Evolutionary conservation across 805 yeast genomes (phyloP), one percentile per base, ranked within the genome.

Genomic region (Ogataea trehaloabstinens): DNA sequence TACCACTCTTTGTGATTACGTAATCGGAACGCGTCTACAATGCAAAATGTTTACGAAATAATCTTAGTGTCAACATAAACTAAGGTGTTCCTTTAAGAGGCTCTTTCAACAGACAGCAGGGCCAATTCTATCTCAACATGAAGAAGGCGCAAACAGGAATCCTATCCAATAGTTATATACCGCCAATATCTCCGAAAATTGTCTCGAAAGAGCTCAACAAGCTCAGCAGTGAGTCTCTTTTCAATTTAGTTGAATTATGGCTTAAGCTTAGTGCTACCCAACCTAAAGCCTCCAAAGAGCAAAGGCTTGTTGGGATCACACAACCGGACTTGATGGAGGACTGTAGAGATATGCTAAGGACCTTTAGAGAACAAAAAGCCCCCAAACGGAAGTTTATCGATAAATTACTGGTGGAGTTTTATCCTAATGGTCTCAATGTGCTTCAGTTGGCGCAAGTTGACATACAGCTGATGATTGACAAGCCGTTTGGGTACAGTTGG

Each of bases 391-490:
- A 54, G 33, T 45, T 67, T 17, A 61, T 78, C 4, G 78, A 78
- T 41, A 54, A 58, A 24, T 62, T 78, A n/a, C 42, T 76, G 6
- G 66, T 58, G 28, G 71, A 73, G 11, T 72, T 64, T 47, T 82
- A 85, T 74, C 61, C 71, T 2, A 49, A 59, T 5, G 88, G 88
- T 0, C 55, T 82, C 30, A 82, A 80, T 47, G 60, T 81, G 1
- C 64, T 79, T 13, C 95, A 85, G 53, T 53, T 80, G 28, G 81
- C 93, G 0, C 88, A 83, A 43, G 61, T 84, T 4, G 93, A 85
- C 48, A 75, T 82, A 37, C 85, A 81, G 48, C 52, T 73, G 31
- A 64, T 84, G 31, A 74, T 84, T 2, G 84, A 81, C 49, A 71
- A 74, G 41, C 80, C 89, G 0, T 60, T 59, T 27, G 39, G 64